A percentile compares a stretch with the other conserved stretches of the same genome.
Evolutionary conservation across 2,329 filamentous ascomycete species (phyloP).

Genomic region (Arthrobotrys sinensis): DNA sequence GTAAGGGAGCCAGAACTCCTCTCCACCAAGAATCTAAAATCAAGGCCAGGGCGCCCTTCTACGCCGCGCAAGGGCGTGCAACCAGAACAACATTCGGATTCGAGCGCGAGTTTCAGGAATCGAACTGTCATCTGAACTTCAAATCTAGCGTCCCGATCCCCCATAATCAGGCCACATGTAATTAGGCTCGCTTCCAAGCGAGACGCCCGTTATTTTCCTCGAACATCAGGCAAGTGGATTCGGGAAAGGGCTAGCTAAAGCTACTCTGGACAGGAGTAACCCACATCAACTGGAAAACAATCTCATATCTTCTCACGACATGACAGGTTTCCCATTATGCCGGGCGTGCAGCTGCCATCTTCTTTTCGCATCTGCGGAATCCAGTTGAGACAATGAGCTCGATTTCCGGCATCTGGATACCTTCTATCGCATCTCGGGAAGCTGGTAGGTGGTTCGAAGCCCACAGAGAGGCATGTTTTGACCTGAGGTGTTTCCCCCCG

Average conservation of each 20-base stretch:
- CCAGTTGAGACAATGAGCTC: conserved; percentile 40
- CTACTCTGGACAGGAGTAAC: conserved; percentile 34
- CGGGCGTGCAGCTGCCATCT: conserved; percentile 44
- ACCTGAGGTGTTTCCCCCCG: conserved; percentile 29
- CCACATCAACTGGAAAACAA: conserved; percentile 35
- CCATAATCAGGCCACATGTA: conserved; percentile 55
- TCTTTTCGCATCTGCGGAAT: conserved; percentile 42
- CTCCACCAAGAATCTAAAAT: conserved; percentile 23
- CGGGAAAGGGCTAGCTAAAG: conserved; percentile 24
- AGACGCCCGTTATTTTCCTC: conserved; percentile 42
- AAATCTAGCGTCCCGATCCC: conserved; percentile 38
- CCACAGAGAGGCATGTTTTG: conserved; percentile 31
- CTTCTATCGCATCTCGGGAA: conserved; percentile 54
- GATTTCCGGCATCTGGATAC: conserved; percentile 33
- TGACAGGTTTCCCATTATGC: conserved; percentile 24
- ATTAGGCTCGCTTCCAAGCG: conserved; percentile 55
- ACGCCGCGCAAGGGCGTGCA: conserved; percentile 32
- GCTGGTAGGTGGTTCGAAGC: conserved; percentile 36
- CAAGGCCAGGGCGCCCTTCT: conserved; percentile 25
- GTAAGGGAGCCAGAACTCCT: conserved; percentile 26
- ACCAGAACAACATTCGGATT: conserved; percentile 29
- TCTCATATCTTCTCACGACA: conserved; percentile 32
- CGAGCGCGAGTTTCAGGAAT: conserved; percentile 35
- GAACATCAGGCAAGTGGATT: conserved; percentile 39
- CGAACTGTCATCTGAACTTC: conserved; percentile 46